These are phyloP conservation scores for Mycena leptocephala DNA, from an alignment of 768 basidiomycete species.

Conservation along the genomic window DNA sequence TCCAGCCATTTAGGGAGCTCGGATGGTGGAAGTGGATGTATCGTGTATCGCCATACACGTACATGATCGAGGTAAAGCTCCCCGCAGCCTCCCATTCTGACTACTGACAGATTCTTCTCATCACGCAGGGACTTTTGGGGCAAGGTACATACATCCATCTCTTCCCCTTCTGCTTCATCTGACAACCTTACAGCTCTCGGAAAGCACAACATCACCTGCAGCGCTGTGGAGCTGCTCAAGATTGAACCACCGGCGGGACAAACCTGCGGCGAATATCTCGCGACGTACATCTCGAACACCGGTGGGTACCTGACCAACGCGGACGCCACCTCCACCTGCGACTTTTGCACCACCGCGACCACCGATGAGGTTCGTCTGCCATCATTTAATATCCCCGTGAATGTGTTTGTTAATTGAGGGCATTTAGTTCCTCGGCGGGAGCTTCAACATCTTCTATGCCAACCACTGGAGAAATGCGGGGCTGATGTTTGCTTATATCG, in stretches of 20 bases:
- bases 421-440: conserved; percentile 59
- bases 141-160: conserved; percentile 51
- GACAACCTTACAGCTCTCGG: conserved; percentile 52
- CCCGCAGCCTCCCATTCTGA: too few relatives aligned
- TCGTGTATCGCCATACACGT: conserved; percentile 59
- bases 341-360: conserved; percentile 68
- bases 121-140: conserved; percentile 57
- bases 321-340: conserved; percentile 64
- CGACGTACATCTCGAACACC: conserved; percentile 61
- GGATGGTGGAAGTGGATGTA: conserved; percentile 87
- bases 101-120: not conserved
- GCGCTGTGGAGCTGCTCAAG: conserved; percentile 72
- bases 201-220: conserved; percentile 66
- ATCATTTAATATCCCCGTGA: not conserved
- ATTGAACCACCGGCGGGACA: conserved; percentile 73
- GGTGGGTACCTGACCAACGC: conserved; percentile 77
- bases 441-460: conserved; percentile 76
- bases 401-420: not conserved
- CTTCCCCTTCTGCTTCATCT: not conserved
- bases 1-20: conserved; percentile 75
- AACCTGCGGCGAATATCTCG: conserved; percentile 70
- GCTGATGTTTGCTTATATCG: conserved; percentile 64
- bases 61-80: conserved; percentile 50
- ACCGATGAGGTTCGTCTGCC: conserved; percentile 57
- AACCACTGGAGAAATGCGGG: conserved; percentile 69